Evolutionary conservation across 2,329 filamentous ascomycete species (phyloP).

Genomic region (Pseudogymnoascus sp.): DNA sequence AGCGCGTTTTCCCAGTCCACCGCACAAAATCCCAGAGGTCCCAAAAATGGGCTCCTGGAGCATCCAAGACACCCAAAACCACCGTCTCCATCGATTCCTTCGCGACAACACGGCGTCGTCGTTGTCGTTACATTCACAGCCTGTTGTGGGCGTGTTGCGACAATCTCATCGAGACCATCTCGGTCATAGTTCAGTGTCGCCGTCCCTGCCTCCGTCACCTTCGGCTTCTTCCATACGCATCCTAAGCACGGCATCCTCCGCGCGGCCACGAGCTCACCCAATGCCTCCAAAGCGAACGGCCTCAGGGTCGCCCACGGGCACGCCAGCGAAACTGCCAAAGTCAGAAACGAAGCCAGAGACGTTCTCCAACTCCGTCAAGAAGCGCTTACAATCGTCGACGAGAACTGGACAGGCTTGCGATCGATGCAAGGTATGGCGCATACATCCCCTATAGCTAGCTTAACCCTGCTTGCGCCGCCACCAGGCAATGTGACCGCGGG

Average conservation of each 20-base stretch:
- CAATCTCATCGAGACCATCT: slow-evolving; percentile 1
- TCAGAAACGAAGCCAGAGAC: slow-evolving; percentile 25
- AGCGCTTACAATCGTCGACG: slow-evolving; percentile 46
- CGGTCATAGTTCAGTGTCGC: slow-evolving; percentile 8
- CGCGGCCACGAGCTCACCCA: neutral
- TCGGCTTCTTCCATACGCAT: slow-evolving; percentile 22
- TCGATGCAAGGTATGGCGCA: slow-evolving; percentile 63
- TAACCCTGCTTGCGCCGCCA: slow-evolving; percentile 9
- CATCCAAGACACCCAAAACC: neutral
- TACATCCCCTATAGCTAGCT: neutral
- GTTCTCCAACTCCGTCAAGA: slow-evolving; percentile 39
- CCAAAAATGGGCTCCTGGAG: slow-evolving; percentile 7
- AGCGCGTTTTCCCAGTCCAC: slow-evolving; percentile 5
- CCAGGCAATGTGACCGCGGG: neutral
- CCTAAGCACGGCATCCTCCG: slow-evolving; percentile 19
- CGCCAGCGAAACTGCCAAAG: slow-evolving; percentile 22
- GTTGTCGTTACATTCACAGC: neutral
- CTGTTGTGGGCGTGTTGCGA: neutral
- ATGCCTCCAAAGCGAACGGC: slow-evolving; percentile 25
- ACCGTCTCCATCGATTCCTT: slow-evolving; percentile 5
- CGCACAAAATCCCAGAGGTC: neutral
- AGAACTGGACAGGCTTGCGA: slow-evolving; percentile 82
- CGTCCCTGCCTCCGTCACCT: slow-evolving; percentile 6
- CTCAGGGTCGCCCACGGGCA: slow-evolving; percentile 18
- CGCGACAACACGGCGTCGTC: neutral